Conservation (phyloP, 2,329 filamentous ascomycete genomes). For the Sporothrix schenckii region DNA sequence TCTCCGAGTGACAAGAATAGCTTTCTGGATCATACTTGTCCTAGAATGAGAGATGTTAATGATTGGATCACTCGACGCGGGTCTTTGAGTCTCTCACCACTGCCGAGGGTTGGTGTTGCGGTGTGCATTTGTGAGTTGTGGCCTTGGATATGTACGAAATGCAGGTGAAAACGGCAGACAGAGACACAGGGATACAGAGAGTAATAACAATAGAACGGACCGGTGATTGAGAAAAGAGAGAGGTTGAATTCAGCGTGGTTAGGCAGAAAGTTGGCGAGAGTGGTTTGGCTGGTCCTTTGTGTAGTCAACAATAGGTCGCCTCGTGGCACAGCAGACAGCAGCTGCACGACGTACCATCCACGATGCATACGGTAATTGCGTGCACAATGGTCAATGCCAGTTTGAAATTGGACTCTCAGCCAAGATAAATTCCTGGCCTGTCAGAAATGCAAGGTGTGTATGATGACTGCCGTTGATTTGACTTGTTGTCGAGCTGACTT, state of each 20-base stretch:
- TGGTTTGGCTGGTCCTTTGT: not conserved
- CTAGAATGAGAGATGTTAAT: not conserved
- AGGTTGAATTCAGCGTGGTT: no score
- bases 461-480: not conserved
- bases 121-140: not conserved
- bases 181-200: not conserved
- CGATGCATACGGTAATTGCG: not conserved
- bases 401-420: no score
- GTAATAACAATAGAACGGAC: not conserved
- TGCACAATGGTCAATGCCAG: not conserved
- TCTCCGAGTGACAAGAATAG: slow-evolving; percentile 1
- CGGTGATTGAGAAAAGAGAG: not conserved
- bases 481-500: not conserved
- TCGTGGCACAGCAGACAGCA: not conserved
- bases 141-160: not conserved
- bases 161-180: not conserved
- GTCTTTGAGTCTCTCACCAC: no score
- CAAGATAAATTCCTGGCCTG: no score
- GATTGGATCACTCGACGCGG: not conserved
- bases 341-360: not conserved
- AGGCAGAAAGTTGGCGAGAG: not conserved
- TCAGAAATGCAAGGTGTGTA: not conserved
- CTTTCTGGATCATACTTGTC: not conserved
- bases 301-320: not conserved
- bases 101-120: not conserved